These are phyloP conservation scores for Ulmus americana DNA, from an alignment of 331 rosid species.

Conservation along the genomic window DNA sequence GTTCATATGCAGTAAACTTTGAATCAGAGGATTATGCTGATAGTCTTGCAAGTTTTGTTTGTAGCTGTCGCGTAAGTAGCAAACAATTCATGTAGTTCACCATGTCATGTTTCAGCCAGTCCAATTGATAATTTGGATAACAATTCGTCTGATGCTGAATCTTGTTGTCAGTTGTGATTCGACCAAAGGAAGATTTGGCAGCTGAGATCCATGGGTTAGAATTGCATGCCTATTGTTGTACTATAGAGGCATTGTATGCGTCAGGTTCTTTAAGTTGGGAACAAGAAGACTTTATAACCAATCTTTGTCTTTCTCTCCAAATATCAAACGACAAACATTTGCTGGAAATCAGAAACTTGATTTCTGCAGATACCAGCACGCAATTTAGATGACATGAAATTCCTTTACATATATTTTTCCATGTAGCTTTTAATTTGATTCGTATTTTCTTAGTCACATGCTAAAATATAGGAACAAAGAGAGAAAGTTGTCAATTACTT, in stretches of 20 bases:
- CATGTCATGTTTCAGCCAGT: slow-evolving; percentile 42
- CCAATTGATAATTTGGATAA: slow-evolving; percentile 35
- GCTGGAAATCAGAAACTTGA: slow-evolving; percentile 74
- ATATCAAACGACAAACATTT: slow-evolving; percentile 93
- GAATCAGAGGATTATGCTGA: slow-evolving; percentile 24
- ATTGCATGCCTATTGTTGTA: slow-evolving; percentile 90
- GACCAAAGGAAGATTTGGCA: slow-evolving; percentile 48
- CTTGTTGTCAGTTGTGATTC: slow-evolving; percentile 39
- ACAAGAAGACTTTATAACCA: slow-evolving; percentile 80
- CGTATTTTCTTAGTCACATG: slow-evolving; percentile 32
- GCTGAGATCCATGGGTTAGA: slow-evolving; percentile 86
- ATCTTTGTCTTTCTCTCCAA: slow-evolving; percentile 86
- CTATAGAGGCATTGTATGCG: slow-evolving; percentile 86
- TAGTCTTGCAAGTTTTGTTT: slow-evolving; percentile 61
- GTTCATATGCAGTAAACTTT: no score
- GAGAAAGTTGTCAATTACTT: slow-evolving; percentile 32
- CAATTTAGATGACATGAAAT: slow-evolving; percentile 61
- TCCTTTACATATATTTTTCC: slow-evolving; percentile 17
- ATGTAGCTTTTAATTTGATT: slow-evolving; percentile 39
- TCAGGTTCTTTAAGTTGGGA: slow-evolving; percentile 99
- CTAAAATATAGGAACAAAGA: slow-evolving; percentile 60
- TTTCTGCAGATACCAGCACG: slow-evolving; percentile 59
- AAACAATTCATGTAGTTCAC: slow-evolving; percentile 34
- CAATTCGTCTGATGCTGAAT: slow-evolving; percentile 60
- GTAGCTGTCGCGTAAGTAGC: slow-evolving; percentile 72